These are phyloP conservation scores for Paradendryphiella salina DNA, from an alignment of 2,329 filamentous ascomycete species.

Conservation along the genomic window DNA sequence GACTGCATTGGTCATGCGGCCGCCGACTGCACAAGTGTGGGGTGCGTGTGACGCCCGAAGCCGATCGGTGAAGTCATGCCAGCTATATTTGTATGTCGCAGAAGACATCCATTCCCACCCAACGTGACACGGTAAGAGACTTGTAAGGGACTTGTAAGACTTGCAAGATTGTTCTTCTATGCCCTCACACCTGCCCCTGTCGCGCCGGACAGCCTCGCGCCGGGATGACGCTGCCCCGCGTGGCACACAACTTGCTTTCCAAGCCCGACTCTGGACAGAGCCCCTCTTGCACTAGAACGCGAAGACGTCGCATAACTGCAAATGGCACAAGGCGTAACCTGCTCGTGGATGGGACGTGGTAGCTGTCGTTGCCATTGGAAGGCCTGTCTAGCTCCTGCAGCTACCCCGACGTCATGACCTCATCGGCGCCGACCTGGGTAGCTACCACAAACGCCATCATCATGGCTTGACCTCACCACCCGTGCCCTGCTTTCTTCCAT, in stretches of 20 bases:
- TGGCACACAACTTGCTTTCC: slow-evolving; percentile 3
- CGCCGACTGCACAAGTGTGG: slow-evolving; percentile 11
- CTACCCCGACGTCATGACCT: slow-evolving; percentile 20
- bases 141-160: too few species aligned
- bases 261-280: background rate
- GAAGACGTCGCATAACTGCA: slow-evolving; percentile 14
- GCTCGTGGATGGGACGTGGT: slow-evolving; percentile 14
- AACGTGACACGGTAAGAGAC: too few species aligned
- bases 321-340: slow-evolving; percentile 14
- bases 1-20: slow-evolving; percentile 7
- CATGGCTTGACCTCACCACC: slow-evolving; percentile 20
- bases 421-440: slow-evolving; percentile 17
- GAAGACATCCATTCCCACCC: too few species aligned
- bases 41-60: slow-evolving; percentile 8
- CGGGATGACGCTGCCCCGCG: slow-evolving; percentile 16
- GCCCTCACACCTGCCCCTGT: too few species aligned
- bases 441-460: slow-evolving; percentile 23
- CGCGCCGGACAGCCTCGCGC: background rate
- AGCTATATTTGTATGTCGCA: slow-evolving; percentile 2
- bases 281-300: slow-evolving; percentile 1
- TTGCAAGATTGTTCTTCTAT: too few species aligned
- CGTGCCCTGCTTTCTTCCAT: slow-evolving; percentile 35
- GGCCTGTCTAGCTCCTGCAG: slow-evolving; percentile 22
- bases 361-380: slow-evolving; percentile 21
- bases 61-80: slow-evolving; percentile 13